Base-by-base conservation (phyloP, 23 red algal genomes). In the Gracilaria caudata region DNA sequence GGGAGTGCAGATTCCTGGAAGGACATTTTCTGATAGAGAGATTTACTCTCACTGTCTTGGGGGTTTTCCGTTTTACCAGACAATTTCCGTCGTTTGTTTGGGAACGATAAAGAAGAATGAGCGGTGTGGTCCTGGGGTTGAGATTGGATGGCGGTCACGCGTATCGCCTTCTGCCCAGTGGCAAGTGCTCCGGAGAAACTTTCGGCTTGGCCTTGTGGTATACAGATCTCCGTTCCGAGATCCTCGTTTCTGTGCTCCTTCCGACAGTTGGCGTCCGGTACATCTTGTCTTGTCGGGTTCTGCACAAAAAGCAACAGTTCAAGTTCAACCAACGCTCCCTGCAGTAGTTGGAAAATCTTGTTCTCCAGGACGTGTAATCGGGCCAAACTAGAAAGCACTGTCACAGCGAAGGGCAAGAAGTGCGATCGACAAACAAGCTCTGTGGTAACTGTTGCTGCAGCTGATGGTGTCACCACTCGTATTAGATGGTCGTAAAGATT, bases 361-460 rank as follows among this genome's bases (percentile, higher is more conserved):
- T 34, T 59, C 43, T 91, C 87, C 35, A 91, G 7, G 0, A 91
- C 87, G 61, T 80, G 79, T 40, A 91, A 34, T 17, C 87, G 39
- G 21, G 77, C 59, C 3, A 91, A 38, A 3, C 41, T 21, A 19
- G 87, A 54, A 51, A 81, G 34, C 57, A 91, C 40, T 16, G 78
- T 61, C 17, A 82, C 66, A 7, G 87, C 76, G 64, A 91, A 91
- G 4, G 87, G 87, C 17, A 91, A 37, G 41, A 91, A 91, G 47
- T 91, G 78, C 12, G 51, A 51, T 12, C 77, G 75, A 82, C 34
- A 65, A 10, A 91, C 63, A 47, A 91, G 77, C 57, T 91, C 77
- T 19, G 39, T 34, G 11, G 66, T 66, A 26, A 91, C 65, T 10
- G 20, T 11, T 36, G 7, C 7, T 16, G 87, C 76, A 20, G 87